Evolutionary conservation across 2,329 filamentous ascomycete species (phyloP), one percentile per base, ranked within the genome.

Genomic region (Thielaviopsis musarum): DNA sequence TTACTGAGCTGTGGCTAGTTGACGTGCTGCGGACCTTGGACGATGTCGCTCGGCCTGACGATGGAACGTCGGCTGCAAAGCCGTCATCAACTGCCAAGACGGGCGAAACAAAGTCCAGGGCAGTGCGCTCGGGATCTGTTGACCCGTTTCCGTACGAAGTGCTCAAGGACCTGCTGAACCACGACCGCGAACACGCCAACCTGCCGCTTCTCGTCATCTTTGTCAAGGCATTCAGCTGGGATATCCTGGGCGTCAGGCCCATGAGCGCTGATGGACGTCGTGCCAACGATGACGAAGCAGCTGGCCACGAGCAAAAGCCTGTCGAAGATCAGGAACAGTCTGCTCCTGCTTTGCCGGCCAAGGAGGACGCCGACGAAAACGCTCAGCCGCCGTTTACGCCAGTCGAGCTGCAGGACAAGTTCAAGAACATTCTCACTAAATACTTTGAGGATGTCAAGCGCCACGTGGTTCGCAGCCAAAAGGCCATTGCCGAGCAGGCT

Each of bases 141-240:
- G 93, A 98, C 64, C 93, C 93, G 0, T 97, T 98, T 65, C 94
- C 94, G 3, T 76, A 98, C 21, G 93, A 98, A 70, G 91, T 97
- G n/a, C 75, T 98, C 49, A 98, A 98, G 73, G 94, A 98, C 69
- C 80, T 98, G 64, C 79, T 98, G 17, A 90, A 91, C 7, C 85
- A 97, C 68, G 93, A 98, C 69, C 83, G 90, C 59, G 91, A 98
- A 65, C 93, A 97, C 68, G 76, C 82, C 59, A 98, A 97, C 67
- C 73, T 98, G 52, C 90, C 93, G 1, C 75, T 98, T 53, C 85
- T 96, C 5, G 93, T 97, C 57, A 80, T 95, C 15, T 98, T 98
- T 67, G 91, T 95, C 65, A 98, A 96, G 73, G 85, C 88, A 19
- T 98, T 97, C 67, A 85, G 87, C 63, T 98, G 91, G 91, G 94